phyloP scores from a whole-genome alignment of 2,329 filamentous ascomycete species.

The Didymellaceae sp. region DNA sequence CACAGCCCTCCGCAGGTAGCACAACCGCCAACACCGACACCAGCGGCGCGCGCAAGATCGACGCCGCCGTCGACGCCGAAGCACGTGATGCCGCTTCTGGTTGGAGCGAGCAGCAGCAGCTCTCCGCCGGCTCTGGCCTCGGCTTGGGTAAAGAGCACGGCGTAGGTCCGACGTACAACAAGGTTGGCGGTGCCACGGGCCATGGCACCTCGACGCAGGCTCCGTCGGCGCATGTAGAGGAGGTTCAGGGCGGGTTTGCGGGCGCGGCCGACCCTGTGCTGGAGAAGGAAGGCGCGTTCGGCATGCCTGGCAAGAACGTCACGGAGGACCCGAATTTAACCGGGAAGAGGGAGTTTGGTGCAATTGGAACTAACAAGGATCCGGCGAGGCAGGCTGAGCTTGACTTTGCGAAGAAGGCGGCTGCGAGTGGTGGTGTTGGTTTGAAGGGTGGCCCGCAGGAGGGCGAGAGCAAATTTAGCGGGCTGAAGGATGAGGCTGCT shows the following conservation, averaged over 20 bases:
- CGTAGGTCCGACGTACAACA: conserved; percentile 44
- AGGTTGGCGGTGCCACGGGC: conserved; percentile 26
- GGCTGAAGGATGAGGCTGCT: conserved; percentile 15
- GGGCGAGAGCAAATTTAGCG: conserved; percentile 34
- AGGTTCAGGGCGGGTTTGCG: conserved; percentile 40
- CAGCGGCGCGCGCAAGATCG: conserved; percentile 59
- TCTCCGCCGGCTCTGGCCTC: conserved; percentile 49
- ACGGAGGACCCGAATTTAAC: conserved; percentile 50
- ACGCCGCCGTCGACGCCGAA: conserved; percentile 55
- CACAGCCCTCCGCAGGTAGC: conserved; percentile 59
- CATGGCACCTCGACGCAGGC: conserved; percentile 24
- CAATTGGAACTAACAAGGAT: conserved; percentile 63
- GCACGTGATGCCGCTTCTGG: conserved; percentile 52
- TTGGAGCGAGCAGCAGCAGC: conserved; percentile 49
- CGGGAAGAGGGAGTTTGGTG: conserved; percentile 37
- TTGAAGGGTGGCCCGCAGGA: conserved; percentile 23
- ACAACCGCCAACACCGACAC: conserved; percentile 65
- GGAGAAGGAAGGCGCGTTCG: conserved; percentile 37
- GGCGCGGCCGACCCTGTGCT: conserved; percentile 39
- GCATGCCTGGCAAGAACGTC: conserved; percentile 61
- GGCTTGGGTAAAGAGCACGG: conserved; percentile 42
- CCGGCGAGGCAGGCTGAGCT: conserved; percentile 59
- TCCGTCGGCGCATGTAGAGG: background rate
- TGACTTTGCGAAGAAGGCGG: conserved; percentile 44
- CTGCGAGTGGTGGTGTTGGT: conserved; percentile 40